Conservation (phyloP, 192 early-diverging fungal genomes). For the Phycomyces nitens region DNA sequence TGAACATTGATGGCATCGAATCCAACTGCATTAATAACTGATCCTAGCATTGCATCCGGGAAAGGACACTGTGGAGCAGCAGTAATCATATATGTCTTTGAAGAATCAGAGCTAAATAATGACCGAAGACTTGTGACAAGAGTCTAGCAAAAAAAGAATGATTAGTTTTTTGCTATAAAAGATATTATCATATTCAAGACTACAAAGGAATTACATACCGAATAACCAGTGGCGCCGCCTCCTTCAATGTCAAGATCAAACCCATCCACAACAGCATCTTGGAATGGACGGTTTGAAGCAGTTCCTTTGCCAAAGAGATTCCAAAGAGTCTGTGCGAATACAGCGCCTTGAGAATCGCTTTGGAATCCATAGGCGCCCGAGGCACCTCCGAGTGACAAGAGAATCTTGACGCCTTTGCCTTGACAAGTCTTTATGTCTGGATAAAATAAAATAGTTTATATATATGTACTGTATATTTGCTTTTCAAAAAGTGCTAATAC, state of each 20-base stretch:
- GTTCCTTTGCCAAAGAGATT: constrained; percentile 72
- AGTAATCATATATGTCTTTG: constrained; percentile 54
- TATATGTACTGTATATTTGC: background rate
- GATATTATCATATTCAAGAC: no score
- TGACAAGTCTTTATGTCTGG: constrained; percentile 70
- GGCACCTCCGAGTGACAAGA: constrained; percentile 73
- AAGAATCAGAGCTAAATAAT: constrained; percentile 44
- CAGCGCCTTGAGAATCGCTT: constrained; percentile 49
- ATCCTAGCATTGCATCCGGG: constrained; percentile 68
- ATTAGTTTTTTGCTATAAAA: no score
- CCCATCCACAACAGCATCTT: constrained; percentile 52
- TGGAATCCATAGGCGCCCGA: constrained; percentile 60
- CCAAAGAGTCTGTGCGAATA: constrained; percentile 71
- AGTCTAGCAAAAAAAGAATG: constrained; percentile 7
- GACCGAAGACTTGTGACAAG: constrained; percentile 57
- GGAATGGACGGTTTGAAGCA: constrained; percentile 63
- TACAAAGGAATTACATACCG: no score
- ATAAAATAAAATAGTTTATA: background rate
- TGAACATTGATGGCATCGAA: constrained; percentile 71
- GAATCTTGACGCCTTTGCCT: constrained; percentile 62
- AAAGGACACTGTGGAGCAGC: constrained; percentile 76
- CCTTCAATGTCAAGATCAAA: constrained; percentile 67
- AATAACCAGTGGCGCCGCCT: constrained; percentile 52
- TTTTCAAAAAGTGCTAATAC: background rate
- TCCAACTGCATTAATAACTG: constrained; percentile 53